phyloP scores from a whole-genome alignment of 2,329 filamentous ascomycete genomes.

The Aspergillus brasiliensis region DNA sequence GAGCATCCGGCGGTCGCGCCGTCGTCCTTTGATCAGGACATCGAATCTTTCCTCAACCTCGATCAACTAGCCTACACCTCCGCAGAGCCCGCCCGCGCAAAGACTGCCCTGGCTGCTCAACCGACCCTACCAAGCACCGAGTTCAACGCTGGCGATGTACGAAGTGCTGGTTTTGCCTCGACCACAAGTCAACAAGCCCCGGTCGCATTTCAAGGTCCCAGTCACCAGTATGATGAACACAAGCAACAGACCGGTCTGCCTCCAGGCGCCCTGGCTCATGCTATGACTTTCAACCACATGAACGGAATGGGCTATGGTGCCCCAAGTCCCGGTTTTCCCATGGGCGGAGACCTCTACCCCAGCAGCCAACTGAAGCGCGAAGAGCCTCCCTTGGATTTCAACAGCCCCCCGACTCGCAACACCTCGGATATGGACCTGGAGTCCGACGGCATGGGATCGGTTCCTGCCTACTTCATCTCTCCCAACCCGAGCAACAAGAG shows the following conservation, averaged over 20 bases:
- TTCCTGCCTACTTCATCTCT: constrained; percentile 67
- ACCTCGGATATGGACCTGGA: constrained; percentile 68
- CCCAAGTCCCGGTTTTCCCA: constrained; percentile 46
- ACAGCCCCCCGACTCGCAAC: constrained; percentile 59
- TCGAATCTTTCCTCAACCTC: constrained; percentile 51
- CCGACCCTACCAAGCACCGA: constrained; percentile 41
- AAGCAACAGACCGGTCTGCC: constrained; percentile 94
- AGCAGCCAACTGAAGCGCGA: constrained; percentile 45
- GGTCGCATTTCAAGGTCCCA: constrained; percentile 72
- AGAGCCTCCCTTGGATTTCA: constrained; percentile 65
- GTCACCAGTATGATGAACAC: constrained; percentile 93
- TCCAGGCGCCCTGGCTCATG: constrained; percentile 76
- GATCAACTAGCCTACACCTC: constrained; percentile 47
- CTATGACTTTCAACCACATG: constrained; percentile 73
- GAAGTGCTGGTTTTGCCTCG: constrained; percentile 38
- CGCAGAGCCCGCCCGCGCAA: constrained; percentile 36
- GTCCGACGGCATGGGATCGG: constrained; percentile 64
- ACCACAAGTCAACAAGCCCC: constrained; percentile 45
- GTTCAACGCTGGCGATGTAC: constrained; percentile 33
- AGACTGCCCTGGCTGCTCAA: constrained; percentile 39
- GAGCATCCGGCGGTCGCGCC: constrained; percentile 35
- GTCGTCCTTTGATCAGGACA: constrained; percentile 45
- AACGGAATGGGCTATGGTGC: constrained; percentile 44
- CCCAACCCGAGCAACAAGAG: constrained; percentile 43
- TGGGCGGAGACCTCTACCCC: constrained; percentile 63